These are phyloP conservation scores for Penstemon barbatus DNA, from an alignment of 257 asterid genomes.

Conservation along the genomic window DNA sequence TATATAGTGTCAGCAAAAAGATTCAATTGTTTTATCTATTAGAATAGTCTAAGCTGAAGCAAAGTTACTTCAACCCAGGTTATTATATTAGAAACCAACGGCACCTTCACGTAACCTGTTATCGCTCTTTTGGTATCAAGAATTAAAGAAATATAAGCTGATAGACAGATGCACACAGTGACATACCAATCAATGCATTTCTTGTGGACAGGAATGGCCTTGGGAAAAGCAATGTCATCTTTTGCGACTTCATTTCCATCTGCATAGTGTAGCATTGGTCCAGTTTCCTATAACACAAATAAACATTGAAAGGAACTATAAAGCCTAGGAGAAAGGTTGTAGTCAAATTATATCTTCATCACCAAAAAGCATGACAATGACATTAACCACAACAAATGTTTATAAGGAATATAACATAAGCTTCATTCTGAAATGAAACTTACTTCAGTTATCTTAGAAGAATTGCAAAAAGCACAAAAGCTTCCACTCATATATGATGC, in stretches of 20 bases:
- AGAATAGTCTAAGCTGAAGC: not conserved
- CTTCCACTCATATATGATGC: conserved; percentile 33
- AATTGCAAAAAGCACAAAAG: conserved; percentile 77
- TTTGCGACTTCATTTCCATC: conserved; percentile 67
- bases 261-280: conserved; percentile 62
- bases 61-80: not conserved
- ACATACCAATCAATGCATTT: conserved; percentile 89
- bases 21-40: conserved; percentile 2
- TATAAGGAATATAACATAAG: conserved; percentile 6
- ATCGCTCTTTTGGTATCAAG: not conserved
- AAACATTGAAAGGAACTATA: conserved; percentile 21
- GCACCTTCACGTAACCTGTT: not conserved
- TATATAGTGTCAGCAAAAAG: not conserved
- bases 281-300: conserved; percentile 61
- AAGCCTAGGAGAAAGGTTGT: not conserved
- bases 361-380: not conserved
- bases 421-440: conserved; percentile 29
- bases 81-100: not conserved
- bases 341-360: conserved; percentile 4
- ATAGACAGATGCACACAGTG: conserved; percentile 1
- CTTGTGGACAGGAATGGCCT: conserved; percentile 61
- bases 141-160: conserved; percentile 17
- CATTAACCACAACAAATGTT: conserved; percentile 1
- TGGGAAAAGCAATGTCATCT: conserved; percentile 38
- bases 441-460: conserved; percentile 70